Evolutionary conservation across 306 rosid species (phyloP).

Genomic region (Albizia julibrissin): DNA sequence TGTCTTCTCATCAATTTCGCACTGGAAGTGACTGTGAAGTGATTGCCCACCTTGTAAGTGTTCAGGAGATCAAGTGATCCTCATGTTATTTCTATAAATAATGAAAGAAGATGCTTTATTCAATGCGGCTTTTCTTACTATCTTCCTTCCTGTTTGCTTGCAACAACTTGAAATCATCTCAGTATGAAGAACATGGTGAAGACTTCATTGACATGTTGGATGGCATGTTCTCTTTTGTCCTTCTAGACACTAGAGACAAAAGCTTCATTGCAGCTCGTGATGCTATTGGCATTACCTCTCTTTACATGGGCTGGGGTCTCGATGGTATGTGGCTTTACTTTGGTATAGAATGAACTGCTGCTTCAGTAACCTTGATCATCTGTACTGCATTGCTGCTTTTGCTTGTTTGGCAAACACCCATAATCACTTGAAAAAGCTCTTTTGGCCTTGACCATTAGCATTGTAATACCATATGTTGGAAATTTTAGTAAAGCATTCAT

Average conservation of each 20-base stretch:
- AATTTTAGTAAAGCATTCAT: not conserved
- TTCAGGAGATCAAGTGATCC: constrained; percentile 7
- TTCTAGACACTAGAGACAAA: constrained; percentile 83
- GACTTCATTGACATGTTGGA: constrained; percentile 92
- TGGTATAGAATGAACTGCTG: not conserved
- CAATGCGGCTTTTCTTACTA: not conserved
- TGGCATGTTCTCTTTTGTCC: constrained; percentile 93
- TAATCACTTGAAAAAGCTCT: too few species aligned
- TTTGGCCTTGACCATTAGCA: not conserved
- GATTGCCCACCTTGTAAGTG: constrained; percentile 95
- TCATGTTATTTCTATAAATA: constrained; percentile 9
- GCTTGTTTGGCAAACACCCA: too few species aligned
- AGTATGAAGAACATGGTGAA: constrained; percentile 97
- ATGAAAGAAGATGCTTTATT: not conserved
- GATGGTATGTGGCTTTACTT: constrained; percentile 69
- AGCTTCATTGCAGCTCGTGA: constrained; percentile 93
- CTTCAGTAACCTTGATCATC: not conserved
- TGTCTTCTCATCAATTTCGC: constrained; percentile 76
- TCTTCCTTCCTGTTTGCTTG: constrained; percentile 5
- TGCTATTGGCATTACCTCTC: constrained; percentile 89
- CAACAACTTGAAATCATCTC: constrained; percentile 36
- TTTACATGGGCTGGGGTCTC: constrained; percentile 97
- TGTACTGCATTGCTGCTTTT: not conserved
- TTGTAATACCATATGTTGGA: not conserved
- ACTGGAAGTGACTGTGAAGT: constrained; percentile 99